Evolutionary conservation across 192 early-diverging fungal genomes (phyloP).

Genomic region (Mortierella claussenii): DNA sequence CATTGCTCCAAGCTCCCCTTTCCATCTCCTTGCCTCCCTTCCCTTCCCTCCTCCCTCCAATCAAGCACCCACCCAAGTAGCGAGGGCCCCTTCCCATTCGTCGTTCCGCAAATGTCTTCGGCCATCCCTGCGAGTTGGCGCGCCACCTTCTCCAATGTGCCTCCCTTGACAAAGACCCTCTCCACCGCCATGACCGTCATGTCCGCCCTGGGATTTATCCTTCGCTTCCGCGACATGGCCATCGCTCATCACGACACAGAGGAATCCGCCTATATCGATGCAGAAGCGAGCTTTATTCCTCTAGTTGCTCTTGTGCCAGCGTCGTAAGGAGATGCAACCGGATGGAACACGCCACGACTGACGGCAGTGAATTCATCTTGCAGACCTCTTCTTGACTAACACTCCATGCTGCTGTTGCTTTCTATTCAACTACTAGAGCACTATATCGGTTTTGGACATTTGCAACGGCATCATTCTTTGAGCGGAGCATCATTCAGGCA

Average conservation of each 20-base stretch:
- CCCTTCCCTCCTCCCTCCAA: not conserved
- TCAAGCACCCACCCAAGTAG: not conserved
- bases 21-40: not conserved
- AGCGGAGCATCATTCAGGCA: conserved; percentile 36
- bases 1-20: not conserved
- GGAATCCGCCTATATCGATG: not conserved
- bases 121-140: conserved; percentile 19
- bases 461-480: conserved; percentile 48
- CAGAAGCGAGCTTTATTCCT: conserved; percentile 14
- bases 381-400: too few species aligned
- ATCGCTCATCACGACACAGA: not conserved
- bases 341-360: too few species aligned
- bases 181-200: conserved; percentile 46
- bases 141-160: conserved; percentile 54
- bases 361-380: too few species aligned
- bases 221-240: conserved; percentile 27
- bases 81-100: too few species aligned
- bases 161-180: conserved; percentile 57
- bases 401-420: too few species aligned
- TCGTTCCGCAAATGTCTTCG: too few species aligned
- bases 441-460: conserved; percentile 47
- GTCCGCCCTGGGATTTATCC: conserved; percentile 24
- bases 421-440: too few species aligned
- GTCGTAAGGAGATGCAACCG: conserved; percentile 27
- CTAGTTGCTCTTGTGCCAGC: conserved; percentile 34